phyloP scores from a whole-genome alignment of 352 stramenopile genomes.

The Phytophthora ramorum region DNA sequence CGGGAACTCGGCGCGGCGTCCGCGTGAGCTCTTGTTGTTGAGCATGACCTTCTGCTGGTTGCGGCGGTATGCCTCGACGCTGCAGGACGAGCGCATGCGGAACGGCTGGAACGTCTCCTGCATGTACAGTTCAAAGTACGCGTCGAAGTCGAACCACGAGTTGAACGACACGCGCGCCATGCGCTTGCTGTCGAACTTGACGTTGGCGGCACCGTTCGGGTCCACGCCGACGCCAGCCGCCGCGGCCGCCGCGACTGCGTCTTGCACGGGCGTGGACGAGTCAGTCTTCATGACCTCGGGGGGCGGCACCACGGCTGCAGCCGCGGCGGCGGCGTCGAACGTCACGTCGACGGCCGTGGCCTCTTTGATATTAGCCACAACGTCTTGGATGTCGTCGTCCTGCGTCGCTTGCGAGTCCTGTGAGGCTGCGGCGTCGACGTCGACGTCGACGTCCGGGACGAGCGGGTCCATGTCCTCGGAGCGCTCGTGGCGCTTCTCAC shows the following conservation, averaged over 20 bases:
- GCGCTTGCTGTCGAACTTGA: constrained; percentile 80
- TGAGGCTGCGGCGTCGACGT: constrained; percentile 11
- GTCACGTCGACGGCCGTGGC: constrained; percentile 39
- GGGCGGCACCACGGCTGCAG: constrained; percentile 24
- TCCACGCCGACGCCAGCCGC: constrained; percentile 24
- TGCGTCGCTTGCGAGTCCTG: constrained; percentile 58
- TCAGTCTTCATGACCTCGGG: constrained; percentile 30
- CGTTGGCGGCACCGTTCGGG: constrained; percentile 27
- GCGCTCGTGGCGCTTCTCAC: constrained; percentile 45
- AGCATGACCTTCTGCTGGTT: constrained; percentile 91
- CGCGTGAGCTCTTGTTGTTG: constrained; percentile 88
- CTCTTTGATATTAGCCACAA: constrained; percentile 79
- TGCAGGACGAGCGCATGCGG: constrained; percentile 87
- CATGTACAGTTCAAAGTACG: constrained; percentile 91
- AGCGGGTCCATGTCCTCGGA: constrained; percentile 29
- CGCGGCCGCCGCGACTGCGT: constrained; percentile 25
- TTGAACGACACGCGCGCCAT: constrained; percentile 88
- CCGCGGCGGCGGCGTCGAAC: constrained; percentile 39
- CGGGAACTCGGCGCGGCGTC: constrained; percentile 80
- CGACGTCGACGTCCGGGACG: constrained; percentile 37
- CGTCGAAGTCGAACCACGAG: constrained; percentile 88
- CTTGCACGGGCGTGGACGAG: constrained; percentile 32
- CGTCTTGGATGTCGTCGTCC: constrained; percentile 63
- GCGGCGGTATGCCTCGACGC: constrained; percentile 80
- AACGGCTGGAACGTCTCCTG: constrained; percentile 89